phyloP scores from a whole-genome alignment of 306 rosid genomes.

The Benincasa hispida region DNA sequence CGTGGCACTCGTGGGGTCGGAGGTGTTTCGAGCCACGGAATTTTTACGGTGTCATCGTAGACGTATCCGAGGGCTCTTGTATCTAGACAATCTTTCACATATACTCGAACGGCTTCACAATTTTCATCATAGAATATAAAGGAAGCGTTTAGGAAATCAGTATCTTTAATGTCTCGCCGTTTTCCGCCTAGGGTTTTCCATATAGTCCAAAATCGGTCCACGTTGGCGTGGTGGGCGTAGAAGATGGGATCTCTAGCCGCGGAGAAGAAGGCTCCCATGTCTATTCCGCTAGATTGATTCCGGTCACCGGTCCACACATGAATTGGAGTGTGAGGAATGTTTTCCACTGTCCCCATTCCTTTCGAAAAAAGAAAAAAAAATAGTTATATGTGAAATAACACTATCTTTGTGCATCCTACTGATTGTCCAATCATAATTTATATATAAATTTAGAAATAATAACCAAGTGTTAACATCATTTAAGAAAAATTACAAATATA shows the following conservation, averaged over 20 bases:
- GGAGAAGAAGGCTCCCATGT: conserved; percentile 64
- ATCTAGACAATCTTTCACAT: conserved; percentile 56
- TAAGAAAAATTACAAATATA: too few species aligned
- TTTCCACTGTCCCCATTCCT: conserved; percentile 18
- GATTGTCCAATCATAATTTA: too few species aligned
- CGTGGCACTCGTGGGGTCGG: conserved; percentile 25
- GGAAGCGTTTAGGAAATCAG: conserved; percentile 46
- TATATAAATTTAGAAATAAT: too few species aligned
- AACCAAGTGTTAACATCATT: too few species aligned
- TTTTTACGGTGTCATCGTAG: conserved; percentile 42
- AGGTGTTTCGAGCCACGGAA: conserved; percentile 38
- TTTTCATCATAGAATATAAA: conserved; percentile 71
- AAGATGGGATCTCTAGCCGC: conserved; percentile 71
- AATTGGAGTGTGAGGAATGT: conserved; percentile 43
- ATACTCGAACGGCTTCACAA: conserved; percentile 39
- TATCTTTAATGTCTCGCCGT: conserved; percentile 27
- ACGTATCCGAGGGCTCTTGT: conserved; percentile 32
- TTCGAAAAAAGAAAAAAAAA: too few species aligned
- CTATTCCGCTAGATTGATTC: conserved; percentile 27
- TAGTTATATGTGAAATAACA: too few species aligned
- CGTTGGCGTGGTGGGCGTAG: conserved; percentile 45
- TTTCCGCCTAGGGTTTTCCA: conserved; percentile 51
- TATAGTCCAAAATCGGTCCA: conserved; percentile 53
- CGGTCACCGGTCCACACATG: conserved; percentile 44
- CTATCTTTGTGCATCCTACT: too few species aligned